Percentiles rank a stretch among this genome's conserved stretches.
Evolutionary conservation across 2,329 filamentous ascomycete species (phyloP).

Genomic region (Fusarium dlaminii): DNA sequence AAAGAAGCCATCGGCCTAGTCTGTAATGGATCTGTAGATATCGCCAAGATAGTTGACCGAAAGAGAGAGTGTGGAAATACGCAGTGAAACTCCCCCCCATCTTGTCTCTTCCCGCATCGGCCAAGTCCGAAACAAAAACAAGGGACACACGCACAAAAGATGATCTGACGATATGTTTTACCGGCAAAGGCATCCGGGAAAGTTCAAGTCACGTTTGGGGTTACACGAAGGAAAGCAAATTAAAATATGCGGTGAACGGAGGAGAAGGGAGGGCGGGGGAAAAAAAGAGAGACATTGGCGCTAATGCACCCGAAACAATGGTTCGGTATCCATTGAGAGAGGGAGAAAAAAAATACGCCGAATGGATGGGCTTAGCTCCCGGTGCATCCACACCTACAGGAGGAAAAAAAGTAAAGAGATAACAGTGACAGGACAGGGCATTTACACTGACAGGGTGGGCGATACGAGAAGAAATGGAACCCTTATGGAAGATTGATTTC

Average conservation of each 20-base stretch:
- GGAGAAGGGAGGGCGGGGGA: neutral
- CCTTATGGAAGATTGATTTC: neutral
- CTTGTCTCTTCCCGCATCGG: slow-evolving; percentile 26
- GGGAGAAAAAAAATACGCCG: slow-evolving; percentile 3
- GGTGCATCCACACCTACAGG: neutral
- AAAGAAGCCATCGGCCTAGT: neutral
- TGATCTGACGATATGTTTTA: slow-evolving; percentile 3
- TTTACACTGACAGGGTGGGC: neutral
- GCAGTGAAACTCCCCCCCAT: neutral
- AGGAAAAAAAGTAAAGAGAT: neutral
- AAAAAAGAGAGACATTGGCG: neutral
- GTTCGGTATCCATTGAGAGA: slow-evolving; percentile 17
- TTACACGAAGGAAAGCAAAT: neutral
- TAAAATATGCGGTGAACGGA: slow-evolving; percentile 13
- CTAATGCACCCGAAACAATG: slow-evolving; percentile 38
- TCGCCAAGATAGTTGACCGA: neutral
- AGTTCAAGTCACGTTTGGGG: neutral
- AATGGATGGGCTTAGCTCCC: neutral
- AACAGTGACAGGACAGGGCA: neutral
- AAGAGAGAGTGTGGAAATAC: neutral
- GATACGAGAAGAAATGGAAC: neutral
- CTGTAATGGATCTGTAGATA: neutral
- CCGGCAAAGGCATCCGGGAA: slow-evolving; percentile 11
- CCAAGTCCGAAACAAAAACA: slow-evolving; percentile 1
- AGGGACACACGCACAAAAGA: neutral